A percentile compares a stretch with the other conserved stretches of the same genome.
Evolutionary conservation across 2,329 filamentous ascomycete genomes (phyloP).

Genomic region (Hypoxylon sp.): DNA sequence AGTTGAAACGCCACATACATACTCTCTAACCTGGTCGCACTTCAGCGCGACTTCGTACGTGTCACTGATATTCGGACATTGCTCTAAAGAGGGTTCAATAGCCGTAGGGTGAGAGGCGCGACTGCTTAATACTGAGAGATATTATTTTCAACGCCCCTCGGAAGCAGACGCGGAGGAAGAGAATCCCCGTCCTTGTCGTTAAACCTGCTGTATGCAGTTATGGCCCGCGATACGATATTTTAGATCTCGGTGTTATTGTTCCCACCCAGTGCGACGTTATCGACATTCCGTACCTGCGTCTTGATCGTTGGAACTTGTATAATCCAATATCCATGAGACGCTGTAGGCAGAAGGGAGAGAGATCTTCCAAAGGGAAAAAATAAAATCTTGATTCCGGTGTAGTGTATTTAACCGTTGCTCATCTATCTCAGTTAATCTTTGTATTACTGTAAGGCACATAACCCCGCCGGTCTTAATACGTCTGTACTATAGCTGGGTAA

Average conservation of each 20-base stretch:
- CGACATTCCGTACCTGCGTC: slow-evolving; percentile 15
- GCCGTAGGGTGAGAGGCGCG: slow-evolving; percentile 17
- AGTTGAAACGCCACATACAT: slow-evolving; percentile 26
- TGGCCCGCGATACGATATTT: slow-evolving; percentile 24
- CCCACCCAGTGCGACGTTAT: slow-evolving; percentile 27
- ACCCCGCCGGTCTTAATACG: slow-evolving; percentile 3
- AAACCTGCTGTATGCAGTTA: slow-evolving; percentile 21
- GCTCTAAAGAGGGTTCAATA: not conserved
- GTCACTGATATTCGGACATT: slow-evolving; percentile 7
- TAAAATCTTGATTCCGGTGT: not conserved
- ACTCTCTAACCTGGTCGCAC: slow-evolving; percentile 10
- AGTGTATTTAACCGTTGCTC: slow-evolving; percentile 7
- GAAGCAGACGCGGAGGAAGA: slow-evolving; percentile 13
- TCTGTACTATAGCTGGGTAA: slow-evolving; percentile 1
- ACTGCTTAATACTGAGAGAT: slow-evolving; percentile 22
- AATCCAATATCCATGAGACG: slow-evolving; percentile 36
- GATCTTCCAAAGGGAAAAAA: slow-evolving; percentile 8
- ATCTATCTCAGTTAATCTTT: not conserved
- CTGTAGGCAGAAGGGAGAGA: slow-evolving; percentile 5
- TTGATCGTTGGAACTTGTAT: slow-evolving; percentile 10
- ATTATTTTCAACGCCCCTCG: slow-evolving; percentile 4
- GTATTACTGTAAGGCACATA: slow-evolving; percentile 1
- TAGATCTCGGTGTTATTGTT: slow-evolving; percentile 36
- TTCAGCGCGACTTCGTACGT: slow-evolving; percentile 13
- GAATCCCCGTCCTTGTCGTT: slow-evolving; percentile 12